Conservation (phyloP, 345 rosid species). For the Eucalyptus regnans region DNA sequence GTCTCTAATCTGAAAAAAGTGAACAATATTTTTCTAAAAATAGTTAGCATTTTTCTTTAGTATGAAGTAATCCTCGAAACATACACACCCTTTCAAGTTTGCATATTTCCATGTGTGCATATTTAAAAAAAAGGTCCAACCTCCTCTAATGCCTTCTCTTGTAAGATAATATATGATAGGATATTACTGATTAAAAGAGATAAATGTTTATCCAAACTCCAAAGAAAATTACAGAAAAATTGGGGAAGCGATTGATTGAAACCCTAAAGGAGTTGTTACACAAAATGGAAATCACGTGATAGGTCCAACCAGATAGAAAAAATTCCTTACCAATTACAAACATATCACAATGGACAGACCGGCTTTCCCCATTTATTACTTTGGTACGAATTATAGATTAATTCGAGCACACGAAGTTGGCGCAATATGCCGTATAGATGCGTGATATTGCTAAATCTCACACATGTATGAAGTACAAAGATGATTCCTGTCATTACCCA, state of each 20-base stretch:
- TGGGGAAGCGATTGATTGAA: not conserved
- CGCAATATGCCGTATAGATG: not conserved
- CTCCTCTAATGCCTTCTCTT: not conserved
- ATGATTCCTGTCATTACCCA: not conserved
- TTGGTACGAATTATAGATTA: not conserved
- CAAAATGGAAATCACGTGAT: not conserved
- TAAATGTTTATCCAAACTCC: not conserved
- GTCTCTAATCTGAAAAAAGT: not conserved
- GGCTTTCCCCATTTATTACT: not conserved
- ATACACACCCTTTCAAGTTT: not conserved
- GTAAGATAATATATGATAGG: not conserved
- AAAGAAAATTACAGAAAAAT: not conserved
- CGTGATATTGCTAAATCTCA: not conserved
- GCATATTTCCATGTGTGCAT: not conserved
- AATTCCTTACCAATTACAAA: not conserved
- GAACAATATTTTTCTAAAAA: no score
- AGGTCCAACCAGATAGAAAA: not conserved
- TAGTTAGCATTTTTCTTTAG: not conserved
- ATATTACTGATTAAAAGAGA: not conserved
- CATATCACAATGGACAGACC: not conserved
- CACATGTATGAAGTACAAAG: not conserved
- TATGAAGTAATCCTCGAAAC: not conserved
- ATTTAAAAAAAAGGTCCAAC: not conserved
- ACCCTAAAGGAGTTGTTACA: not conserved
- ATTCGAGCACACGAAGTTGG: not conserved